Evolutionary conservation across 257 asterid genomes (phyloP).

Genomic region (Petrea volubilis): DNA sequence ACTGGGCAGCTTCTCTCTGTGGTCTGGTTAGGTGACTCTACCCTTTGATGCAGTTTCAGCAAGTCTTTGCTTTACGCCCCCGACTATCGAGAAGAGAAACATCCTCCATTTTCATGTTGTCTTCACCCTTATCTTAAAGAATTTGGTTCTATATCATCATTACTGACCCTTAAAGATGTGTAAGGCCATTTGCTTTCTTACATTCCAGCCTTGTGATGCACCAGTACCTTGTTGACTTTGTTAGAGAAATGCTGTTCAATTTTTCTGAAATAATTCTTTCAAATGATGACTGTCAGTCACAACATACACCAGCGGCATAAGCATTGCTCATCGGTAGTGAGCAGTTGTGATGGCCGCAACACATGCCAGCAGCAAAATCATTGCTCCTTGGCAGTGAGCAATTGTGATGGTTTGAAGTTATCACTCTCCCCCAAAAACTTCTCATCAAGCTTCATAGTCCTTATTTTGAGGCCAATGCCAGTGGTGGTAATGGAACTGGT

Average conservation of each 20-base stretch:
- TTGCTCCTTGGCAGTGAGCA: no score
- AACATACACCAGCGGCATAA: constrained; percentile 24
- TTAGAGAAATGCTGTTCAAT: constrained; percentile 28
- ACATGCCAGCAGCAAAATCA: no score
- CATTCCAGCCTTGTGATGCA: constrained; percentile 29
- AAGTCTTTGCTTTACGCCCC: constrained; percentile 48
- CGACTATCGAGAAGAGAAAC: constrained; percentile 51
- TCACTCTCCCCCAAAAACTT: no score
- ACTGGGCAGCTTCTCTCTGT: constrained; percentile 40
- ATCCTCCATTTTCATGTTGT: constrained; percentile 50
- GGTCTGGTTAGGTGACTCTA: constrained; percentile 44
- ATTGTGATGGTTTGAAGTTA: not conserved
- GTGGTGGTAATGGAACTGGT: not conserved
- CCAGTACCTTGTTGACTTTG: constrained; percentile 35
- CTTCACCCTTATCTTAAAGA: constrained; percentile 54
- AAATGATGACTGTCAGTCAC: constrained; percentile 26
- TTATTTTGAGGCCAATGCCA: not conserved
- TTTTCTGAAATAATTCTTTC: constrained; percentile 31
- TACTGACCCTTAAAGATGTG: constrained; percentile 55
- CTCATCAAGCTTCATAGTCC: constrained; percentile 1
- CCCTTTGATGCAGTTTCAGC: constrained; percentile 47
- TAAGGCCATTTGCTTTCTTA: constrained; percentile 44
- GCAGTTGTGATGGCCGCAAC: no score
- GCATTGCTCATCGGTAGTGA: constrained; percentile 28
- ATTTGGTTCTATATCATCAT: constrained; percentile 52